phyloP scores from a whole-genome alignment of 257 asterid species.

The Osmanthus fragrans region DNA sequence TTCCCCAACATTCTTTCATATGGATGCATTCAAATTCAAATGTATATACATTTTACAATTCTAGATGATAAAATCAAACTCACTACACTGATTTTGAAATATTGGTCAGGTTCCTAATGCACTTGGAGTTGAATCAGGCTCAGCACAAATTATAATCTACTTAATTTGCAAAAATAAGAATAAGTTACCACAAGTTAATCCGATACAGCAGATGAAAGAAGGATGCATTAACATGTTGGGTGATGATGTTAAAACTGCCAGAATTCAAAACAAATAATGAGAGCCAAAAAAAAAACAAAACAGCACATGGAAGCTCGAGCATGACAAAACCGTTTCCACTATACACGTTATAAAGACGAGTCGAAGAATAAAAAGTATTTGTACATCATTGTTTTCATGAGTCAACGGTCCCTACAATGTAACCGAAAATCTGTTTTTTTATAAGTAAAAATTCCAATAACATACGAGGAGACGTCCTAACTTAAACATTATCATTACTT shows the following conservation, averaged over 20 bases:
- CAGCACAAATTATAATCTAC: slow-evolving; percentile 50
- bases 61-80: too few relatives aligned
- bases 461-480: neutral
- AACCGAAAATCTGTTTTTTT: neutral
- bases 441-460: neutral
- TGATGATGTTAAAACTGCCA: too few relatives aligned
- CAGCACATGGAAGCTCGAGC: too few relatives aligned
- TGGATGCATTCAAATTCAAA: too few relatives aligned
- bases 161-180: slow-evolving; percentile 25
- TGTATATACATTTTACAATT: too few relatives aligned
- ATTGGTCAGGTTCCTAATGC: slow-evolving; percentile 58
- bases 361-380: neutral
- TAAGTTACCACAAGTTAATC: too few relatives aligned
- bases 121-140: slow-evolving; percentile 54
- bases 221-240: too few relatives aligned
- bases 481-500: neutral
- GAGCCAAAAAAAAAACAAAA: neutral
- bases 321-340: neutral
- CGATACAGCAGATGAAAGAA: too few relatives aligned
- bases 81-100: neutral
- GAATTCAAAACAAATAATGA: neutral
- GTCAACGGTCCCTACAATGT: neutral
- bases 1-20: too few relatives aligned
- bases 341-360: neutral
- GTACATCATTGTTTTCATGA: neutral